phyloP scores from a whole-genome alignment of 345 rosid species.

The Geranium rotundifolium region DNA sequence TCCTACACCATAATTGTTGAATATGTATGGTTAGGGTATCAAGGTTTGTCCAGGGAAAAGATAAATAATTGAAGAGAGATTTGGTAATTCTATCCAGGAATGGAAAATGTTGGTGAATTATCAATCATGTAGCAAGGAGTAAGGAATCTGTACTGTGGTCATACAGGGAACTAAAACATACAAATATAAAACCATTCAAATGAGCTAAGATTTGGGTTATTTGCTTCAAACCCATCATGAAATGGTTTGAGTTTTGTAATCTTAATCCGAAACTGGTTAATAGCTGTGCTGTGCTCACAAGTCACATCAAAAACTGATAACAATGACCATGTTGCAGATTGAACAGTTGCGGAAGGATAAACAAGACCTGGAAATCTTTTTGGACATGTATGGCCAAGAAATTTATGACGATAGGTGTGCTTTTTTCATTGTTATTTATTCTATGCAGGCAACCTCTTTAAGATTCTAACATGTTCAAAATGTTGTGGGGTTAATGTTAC shows the following conservation, averaged over 20 bases:
- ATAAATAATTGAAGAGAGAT: background rate
- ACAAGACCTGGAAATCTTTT: conserved; percentile 49
- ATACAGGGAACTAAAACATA: background rate
- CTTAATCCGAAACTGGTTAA: background rate
- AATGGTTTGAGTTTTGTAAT: background rate
- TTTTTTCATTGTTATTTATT: background rate
- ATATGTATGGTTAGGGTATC: background rate
- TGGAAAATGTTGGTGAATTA: background rate
- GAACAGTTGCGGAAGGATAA: conserved; percentile 71
- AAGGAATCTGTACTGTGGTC: background rate
- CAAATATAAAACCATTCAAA: background rate
- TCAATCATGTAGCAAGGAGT: background rate
- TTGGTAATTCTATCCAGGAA: background rate
- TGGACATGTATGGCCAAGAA: conserved; percentile 46
- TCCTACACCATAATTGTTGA: background rate
- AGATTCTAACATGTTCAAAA: background rate
- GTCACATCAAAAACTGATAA: conserved; percentile 4
- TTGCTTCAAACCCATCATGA: background rate
- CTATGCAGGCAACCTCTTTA: background rate
- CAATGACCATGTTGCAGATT: conserved; percentile 42
- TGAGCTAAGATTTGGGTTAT: background rate
- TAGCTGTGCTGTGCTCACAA: background rate
- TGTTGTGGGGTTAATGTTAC: background rate
- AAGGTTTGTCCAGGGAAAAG: background rate
- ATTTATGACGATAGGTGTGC: background rate